phyloP scores from a whole-genome alignment of 306 rosid genomes.

The Gleditsia sinensis region DNA sequence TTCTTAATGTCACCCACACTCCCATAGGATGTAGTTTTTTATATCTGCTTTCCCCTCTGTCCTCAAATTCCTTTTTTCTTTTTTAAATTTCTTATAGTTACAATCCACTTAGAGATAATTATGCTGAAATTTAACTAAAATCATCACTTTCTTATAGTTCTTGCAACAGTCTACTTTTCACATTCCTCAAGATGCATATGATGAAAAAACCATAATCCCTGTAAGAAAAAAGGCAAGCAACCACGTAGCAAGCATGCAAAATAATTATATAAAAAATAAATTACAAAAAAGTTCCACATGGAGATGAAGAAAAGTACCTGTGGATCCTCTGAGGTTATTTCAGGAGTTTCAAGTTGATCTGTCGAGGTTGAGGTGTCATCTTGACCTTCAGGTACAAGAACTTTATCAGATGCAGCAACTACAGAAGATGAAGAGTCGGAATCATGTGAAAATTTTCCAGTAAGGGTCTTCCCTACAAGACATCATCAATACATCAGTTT shows the following conservation, averaged over 20 bases:
- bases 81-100: conserved; percentile 20
- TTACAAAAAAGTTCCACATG: neutral
- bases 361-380: conserved; percentile 59
- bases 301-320: conserved; percentile 56
- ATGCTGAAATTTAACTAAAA: conserved; percentile 18
- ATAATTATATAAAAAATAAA: conserved; percentile 18
- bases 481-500: conserved; percentile 35
- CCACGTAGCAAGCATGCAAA: conserved; percentile 11
- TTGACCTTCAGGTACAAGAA: conserved; percentile 66
- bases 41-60: neutral
- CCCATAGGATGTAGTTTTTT: neutral
- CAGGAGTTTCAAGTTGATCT: conserved; percentile 58
- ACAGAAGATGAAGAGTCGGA: conserved; percentile 67
- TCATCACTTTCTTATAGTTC: neutral
- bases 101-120: conserved; percentile 15
- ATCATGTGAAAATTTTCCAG: conserved; percentile 58
- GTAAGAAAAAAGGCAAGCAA: neutral
- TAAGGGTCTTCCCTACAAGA: conserved; percentile 68
- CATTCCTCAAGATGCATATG: conserved; percentile 17
- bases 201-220: neutral
- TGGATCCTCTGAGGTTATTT: conserved; percentile 50
- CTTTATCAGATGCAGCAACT: conserved; percentile 68
- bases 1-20: neutral
- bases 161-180: neutral
- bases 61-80: conserved; percentile 12